Evolutionary conservation across 2,329 filamentous ascomycete species (phyloP).

Genomic region (Cladosporium colombiae): DNA sequence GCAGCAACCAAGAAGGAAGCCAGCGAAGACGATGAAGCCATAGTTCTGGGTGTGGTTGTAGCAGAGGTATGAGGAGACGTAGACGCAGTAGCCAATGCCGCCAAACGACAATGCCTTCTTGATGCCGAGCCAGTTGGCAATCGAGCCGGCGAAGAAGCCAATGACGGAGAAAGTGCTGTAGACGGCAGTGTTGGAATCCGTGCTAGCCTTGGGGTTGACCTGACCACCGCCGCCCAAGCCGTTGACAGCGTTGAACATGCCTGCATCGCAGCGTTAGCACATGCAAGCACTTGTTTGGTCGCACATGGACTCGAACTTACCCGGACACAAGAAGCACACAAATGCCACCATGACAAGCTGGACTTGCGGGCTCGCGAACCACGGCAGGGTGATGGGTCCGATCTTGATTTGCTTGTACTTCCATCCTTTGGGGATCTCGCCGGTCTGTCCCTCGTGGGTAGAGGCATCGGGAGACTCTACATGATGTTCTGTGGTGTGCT

Average conservation of each 20-base stretch:
- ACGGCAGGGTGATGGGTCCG: slow-evolving; percentile 46
- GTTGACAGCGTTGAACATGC: slow-evolving; percentile 56
- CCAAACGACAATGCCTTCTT: slow-evolving; percentile 68
- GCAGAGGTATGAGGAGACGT: slow-evolving; percentile 68
- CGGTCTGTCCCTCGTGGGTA: slow-evolving; percentile 20
- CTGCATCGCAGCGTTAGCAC: slow-evolving; percentile 22
- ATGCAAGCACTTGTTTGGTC: not conserved
- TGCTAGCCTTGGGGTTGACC: slow-evolving; percentile 51
- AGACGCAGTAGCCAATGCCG: slow-evolving; percentile 75
- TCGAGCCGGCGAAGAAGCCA: slow-evolving; percentile 67
- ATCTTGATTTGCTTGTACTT: slow-evolving; percentile 49
- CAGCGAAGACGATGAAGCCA: slow-evolving; percentile 75
- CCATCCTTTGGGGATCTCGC: slow-evolving; percentile 47
- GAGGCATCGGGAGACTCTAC: slow-evolving; percentile 22
- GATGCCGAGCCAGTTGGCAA: slow-evolving; percentile 75
- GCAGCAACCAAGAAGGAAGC: slow-evolving; percentile 73
- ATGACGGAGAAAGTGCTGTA: slow-evolving; percentile 71
- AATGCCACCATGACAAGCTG: slow-evolving; percentile 54
- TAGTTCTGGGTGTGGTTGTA: slow-evolving; percentile 68
- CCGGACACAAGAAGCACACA: slow-evolving; percentile 57
- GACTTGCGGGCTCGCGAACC: slow-evolving; percentile 51
- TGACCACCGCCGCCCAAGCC: slow-evolving; percentile 54
- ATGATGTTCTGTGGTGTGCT: slow-evolving; percentile 19
- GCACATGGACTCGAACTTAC: slow-evolving; percentile 26
- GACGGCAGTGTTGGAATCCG: slow-evolving; percentile 69